phyloP scores from a whole-genome alignment of 2,329 filamentous ascomycete species.

The Pseudogymnoascus sp. region DNA sequence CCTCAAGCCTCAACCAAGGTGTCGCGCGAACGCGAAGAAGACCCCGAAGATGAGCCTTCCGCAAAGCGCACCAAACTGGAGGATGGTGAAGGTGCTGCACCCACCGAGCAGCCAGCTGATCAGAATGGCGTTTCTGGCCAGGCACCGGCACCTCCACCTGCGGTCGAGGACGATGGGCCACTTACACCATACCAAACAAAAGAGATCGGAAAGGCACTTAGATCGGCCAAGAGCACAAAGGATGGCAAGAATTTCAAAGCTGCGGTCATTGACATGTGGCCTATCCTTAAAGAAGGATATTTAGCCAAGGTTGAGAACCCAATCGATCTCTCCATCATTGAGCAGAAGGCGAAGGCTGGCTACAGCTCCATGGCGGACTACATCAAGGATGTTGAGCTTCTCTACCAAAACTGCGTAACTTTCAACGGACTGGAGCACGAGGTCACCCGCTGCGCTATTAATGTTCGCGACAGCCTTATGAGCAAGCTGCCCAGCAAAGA shows the following conservation, averaged over 20 bases:
- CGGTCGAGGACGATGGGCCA: constrained; percentile 8
- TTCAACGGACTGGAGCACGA: constrained; percentile 79
- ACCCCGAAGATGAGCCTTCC: constrained; percentile 55
- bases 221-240: constrained; percentile 78
- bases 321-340: constrained; percentile 78
- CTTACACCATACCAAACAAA: constrained; percentile 54
- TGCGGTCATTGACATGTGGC: constrained; percentile 68
- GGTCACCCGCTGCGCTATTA: constrained; percentile 52
- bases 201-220: constrained; percentile 57
- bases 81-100: constrained; percentile 31
- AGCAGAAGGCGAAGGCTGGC: constrained; percentile 57
- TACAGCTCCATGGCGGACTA: constrained; percentile 68
- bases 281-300: constrained; percentile 68
- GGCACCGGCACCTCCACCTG: not conserved
- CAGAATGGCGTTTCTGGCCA: constrained; percentile 19
- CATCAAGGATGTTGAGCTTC: constrained; percentile 63
- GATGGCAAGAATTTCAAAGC: constrained; percentile 66
- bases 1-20: constrained; percentile 43
- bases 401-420: constrained; percentile 67
- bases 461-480: constrained; percentile 53
- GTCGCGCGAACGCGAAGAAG: constrained; percentile 70
- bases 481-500: constrained; percentile 49
- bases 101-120: constrained; percentile 22
- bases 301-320: constrained; percentile 62
- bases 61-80: constrained; percentile 78